Evolutionary conservation across 2,329 filamentous ascomycete genomes (phyloP), one percentile per base, ranked within the genome.

Genomic region (Seiridium cupressi): DNA sequence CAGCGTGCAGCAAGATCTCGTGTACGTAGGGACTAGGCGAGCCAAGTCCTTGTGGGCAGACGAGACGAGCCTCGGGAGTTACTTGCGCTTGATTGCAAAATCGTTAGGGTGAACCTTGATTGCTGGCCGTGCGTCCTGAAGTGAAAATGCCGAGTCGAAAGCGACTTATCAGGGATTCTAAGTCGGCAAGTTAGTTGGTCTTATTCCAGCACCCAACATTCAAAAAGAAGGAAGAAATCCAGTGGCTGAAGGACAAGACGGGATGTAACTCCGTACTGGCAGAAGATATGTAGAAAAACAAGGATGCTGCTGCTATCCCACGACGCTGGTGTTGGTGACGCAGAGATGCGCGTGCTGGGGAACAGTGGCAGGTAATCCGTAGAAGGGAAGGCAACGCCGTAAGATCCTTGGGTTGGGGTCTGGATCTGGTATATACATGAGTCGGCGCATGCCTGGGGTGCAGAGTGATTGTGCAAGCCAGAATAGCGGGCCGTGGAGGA

Each of bases 381-480:
- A 46, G 44, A 47, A 46, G 54, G 40, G 35, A 57, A 42, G 54
- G 54, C 42, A 57, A 31, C 44, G 53, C 36, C 36, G 40, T 9
- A 26, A 18, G n/a, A 9, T 8, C n/a, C 44, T 47, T n/a, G 42
- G 54, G 18, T 48, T 18, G 44, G 54, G 44, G 40, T 34, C 42
- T 42, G 53, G 44, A 32, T 42, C 44, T 36, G 54, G 13, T 31
- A 51, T 40, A 48, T 48, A 57, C 44, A 57, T 46, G 13, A 44
- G 31, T 42, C 26, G 42, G 40, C 47, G 54, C 54, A 57, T 31
- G 44, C 40, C 44, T 40, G 11, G 53, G 11, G 31, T 36, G 44
- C 40, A 57, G 42, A 57, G 18, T 57, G 54, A 57, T 48, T 57
- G 40, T 40, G 54, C n/a, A 55, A 46, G 54, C n/a, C 18, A 48